phyloP scores from a whole-genome alignment of 441 rosid genomes.

The Populus hybrid region DNA sequence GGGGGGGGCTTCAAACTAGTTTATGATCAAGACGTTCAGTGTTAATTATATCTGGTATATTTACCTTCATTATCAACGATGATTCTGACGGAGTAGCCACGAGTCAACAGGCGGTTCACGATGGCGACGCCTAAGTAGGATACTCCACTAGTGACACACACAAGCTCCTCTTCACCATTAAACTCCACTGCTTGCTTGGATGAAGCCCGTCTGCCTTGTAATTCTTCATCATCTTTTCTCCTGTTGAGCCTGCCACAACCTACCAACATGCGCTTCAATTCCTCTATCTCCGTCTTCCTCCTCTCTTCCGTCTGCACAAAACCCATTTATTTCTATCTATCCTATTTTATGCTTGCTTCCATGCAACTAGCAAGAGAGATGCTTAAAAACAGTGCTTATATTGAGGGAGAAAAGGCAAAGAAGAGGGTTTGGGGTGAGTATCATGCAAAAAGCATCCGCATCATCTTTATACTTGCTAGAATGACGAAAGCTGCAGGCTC shows the following conservation, averaged over 20 bases:
- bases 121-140: slow-evolving; percentile 77
- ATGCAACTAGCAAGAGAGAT: background rate
- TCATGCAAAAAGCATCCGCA: background rate
- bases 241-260: slow-evolving; percentile 23
- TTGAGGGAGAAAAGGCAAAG: background rate
- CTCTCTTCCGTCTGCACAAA: slow-evolving; percentile 28
- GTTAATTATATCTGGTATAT: background rate
- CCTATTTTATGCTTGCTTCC: background rate
- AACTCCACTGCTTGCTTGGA: slow-evolving; percentile 1
- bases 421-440: background rate
- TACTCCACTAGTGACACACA: slow-evolving; percentile 85
- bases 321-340: slow-evolving; percentile 18
- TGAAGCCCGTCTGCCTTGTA: slow-evolving; percentile 1
- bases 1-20: too few species aligned
- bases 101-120: slow-evolving; percentile 61
- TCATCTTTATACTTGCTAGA: background rate
- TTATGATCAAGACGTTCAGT: background rate
- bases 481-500: background rate
- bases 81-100: slow-evolving; percentile 74
- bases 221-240: slow-evolving; percentile 17
- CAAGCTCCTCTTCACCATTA: slow-evolving; percentile 33
- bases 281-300: slow-evolving; percentile 27
- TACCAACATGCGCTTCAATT: slow-evolving; percentile 25
- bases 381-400: background rate
- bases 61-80: slow-evolving; percentile 57